Evolutionary conservation across 1,284 basidiomycete species (phyloP).

Genomic region (Anthracocystis walkeri): DNA sequence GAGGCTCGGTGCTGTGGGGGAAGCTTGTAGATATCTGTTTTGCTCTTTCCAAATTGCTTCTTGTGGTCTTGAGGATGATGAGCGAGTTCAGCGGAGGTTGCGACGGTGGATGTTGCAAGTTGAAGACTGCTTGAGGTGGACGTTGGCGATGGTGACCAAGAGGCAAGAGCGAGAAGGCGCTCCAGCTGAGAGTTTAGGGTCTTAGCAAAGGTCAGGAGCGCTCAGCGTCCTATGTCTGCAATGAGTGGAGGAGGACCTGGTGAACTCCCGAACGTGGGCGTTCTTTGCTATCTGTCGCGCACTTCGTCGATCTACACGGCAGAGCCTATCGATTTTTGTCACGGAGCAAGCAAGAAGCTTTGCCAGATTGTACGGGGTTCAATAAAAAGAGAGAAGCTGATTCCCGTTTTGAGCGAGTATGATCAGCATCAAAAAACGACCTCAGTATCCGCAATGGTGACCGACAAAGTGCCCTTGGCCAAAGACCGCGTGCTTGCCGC

Average conservation of each 20-base stretch:
- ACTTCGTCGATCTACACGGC: not conserved
- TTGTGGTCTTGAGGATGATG: not conserved
- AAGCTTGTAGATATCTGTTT: not conserved
- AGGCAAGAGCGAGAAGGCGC: not conserved
- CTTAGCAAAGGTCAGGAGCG: not conserved
- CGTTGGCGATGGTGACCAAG: not conserved
- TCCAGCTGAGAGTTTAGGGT: not conserved
- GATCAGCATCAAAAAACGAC: not conserved
- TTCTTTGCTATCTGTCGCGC: too few species aligned
- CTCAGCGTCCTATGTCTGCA: not conserved
- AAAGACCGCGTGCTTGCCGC: not conserved
- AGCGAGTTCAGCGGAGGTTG: not conserved
- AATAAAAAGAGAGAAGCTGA: not conserved
- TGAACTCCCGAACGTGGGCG: too few species aligned
- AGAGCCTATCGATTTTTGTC: slow-evolving; percentile 2
- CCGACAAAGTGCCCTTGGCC: not conserved
- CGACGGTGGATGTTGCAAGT: not conserved
- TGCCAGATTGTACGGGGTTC: not conserved
- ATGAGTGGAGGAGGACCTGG: not conserved
- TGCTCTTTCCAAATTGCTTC: not conserved
- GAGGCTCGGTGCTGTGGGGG: not conserved
- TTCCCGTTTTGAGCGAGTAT: not conserved
- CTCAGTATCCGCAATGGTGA: too few species aligned
- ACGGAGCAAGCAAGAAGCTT: slow-evolving; percentile 1
- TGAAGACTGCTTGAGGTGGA: not conserved